Percentiles rank a stretch among this genome's conserved stretches.
Evolutionary conservation across 371 early-diverging fungal genomes (phyloP).

Genomic region (Mucor racemosus): DNA sequence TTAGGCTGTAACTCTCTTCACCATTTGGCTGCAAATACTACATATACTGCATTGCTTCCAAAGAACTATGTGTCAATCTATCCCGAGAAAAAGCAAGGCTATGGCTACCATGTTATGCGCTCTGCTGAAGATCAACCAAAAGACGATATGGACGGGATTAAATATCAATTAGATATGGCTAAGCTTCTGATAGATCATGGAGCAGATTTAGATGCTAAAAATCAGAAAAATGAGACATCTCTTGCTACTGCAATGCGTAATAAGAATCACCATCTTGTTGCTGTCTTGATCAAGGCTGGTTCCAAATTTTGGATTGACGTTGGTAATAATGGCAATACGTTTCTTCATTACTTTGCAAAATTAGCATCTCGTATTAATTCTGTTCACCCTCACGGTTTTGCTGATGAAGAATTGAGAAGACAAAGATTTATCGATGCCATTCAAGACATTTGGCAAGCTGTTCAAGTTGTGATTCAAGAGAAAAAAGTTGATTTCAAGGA

Average conservation of each 20-base stretch:
- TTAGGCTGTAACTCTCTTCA: slow-evolving; percentile 55
- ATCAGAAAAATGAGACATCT: slow-evolving; percentile 47
- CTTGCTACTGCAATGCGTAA: slow-evolving; percentile 43
- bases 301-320: slow-evolving; percentile 35
- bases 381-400: slow-evolving; percentile 10
- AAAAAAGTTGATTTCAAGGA: not conserved
- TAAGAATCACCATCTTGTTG: slow-evolving; percentile 34
- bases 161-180: slow-evolving; percentile 32
- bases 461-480: not conserved
- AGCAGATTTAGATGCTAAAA: slow-evolving; percentile 37
- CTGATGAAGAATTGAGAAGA: not conserved
- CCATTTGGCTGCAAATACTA: slow-evolving; percentile 29
- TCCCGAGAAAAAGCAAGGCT: slow-evolving; percentile 3
- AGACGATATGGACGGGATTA: slow-evolving; percentile 43
- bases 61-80: slow-evolving; percentile 16
- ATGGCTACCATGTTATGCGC: not conserved
- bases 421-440: slow-evolving; percentile 10
- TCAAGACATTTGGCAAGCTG: slow-evolving; percentile 16
- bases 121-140: not conserved
- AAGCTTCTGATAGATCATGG: slow-evolving; percentile 33
- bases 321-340: slow-evolving; percentile 34
- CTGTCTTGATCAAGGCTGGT: slow-evolving; percentile 35
- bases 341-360: slow-evolving; percentile 44
- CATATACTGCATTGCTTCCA: slow-evolving; percentile 26
- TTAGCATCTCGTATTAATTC: slow-evolving; percentile 13